Base-by-base conservation (phyloP, 148 eudicot genomes). In the Cornus kousa region DNA sequence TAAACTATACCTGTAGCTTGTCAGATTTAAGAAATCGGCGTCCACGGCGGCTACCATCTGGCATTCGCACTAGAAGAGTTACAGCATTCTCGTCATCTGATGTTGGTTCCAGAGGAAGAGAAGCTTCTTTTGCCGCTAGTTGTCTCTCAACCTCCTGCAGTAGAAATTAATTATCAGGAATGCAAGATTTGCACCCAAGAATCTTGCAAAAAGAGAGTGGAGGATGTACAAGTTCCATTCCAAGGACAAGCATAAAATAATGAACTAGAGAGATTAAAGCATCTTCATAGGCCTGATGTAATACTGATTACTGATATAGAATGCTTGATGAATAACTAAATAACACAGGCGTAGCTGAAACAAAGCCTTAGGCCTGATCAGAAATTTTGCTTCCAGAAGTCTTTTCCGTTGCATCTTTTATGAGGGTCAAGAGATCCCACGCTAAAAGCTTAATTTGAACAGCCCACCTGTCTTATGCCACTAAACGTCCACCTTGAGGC, bases 81-180 rank as follows among this genome's bases (percentile, higher is more conserved):
- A 97, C 88, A 53, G 93, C 91, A 87, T 91, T 91, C 71, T 89
- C 99, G 79, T 90, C 89, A 82, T 90, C 91, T 65, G 83, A 23
- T 74, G 93, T 70, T 73, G 99, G 99, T 84, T 94, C 99, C 68
- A 83, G 85, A 5, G 99, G 99, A 81, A 96, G 98, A 74, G 99
- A 96, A 74, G 98, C 92, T 83, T 93, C 95, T 87, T 96, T 96
- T 68, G 94, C 98, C 22, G 92, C 97, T 53, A 96, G 84, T 75
- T 90, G 98, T 78, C 98, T 93, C 91, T 96, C 97, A 73, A 86
- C 83, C 86, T 96, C 99, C 99, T 96, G 78, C 23, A 73, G 71
- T 24, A 62, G 6, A 17, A 62, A 62, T 62, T 17, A 3, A 62
- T 62, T 4, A 62, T 62, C 66, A 62, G 66, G 66, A 62, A 57